These are phyloP conservation scores for Sodiomyces alkalinus DNA, from an alignment of 2,329 filamentous ascomycete genomes.

Conservation along the genomic window DNA sequence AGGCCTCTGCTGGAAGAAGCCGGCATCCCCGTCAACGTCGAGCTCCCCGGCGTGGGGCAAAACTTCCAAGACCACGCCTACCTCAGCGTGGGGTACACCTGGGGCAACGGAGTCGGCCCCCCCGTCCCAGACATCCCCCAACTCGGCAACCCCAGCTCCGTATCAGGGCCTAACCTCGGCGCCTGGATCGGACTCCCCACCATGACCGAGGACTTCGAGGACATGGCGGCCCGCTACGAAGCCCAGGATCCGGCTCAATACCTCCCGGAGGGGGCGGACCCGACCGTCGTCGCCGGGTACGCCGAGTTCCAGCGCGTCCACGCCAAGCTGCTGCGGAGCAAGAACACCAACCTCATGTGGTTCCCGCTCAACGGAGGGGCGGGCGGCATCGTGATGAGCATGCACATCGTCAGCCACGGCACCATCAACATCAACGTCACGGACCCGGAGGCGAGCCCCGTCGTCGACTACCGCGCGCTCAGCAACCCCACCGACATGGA, in stretches of 20 bases:
- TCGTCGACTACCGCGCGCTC: conserved; percentile 13
- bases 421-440: conserved; percentile 10
- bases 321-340: conserved; percentile 9
- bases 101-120: conserved; percentile 4
- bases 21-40: conserved; percentile 20
- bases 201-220: conserved; percentile 9
- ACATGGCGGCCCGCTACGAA: conserved; percentile 7
- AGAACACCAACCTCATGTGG: conserved; percentile 23
- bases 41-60: conserved; percentile 28
- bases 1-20: conserved; percentile 17
- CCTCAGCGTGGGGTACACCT: conserved; percentile 10
- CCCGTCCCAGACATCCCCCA: conserved; percentile 3
- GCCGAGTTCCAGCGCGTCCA: conserved; percentile 23
- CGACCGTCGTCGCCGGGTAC: conserved; percentile 13
- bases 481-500: conserved; percentile 12
- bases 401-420: conserved; percentile 11
- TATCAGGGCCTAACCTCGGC: conserved; percentile 8
- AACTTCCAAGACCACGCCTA: conserved; percentile 23
- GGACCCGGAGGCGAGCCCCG: conserved; percentile 9
- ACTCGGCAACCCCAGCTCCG: conserved; percentile 3
- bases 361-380: no score
- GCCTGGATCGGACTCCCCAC: conserved; percentile 11
- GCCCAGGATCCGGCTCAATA: conserved; percentile 8
- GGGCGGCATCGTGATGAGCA: conserved; percentile 11
- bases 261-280: conserved; percentile 9